phyloP scores from a whole-genome alignment of 2,329 filamentous ascomycete species.

The Teratosphaeria viscida region DNA sequence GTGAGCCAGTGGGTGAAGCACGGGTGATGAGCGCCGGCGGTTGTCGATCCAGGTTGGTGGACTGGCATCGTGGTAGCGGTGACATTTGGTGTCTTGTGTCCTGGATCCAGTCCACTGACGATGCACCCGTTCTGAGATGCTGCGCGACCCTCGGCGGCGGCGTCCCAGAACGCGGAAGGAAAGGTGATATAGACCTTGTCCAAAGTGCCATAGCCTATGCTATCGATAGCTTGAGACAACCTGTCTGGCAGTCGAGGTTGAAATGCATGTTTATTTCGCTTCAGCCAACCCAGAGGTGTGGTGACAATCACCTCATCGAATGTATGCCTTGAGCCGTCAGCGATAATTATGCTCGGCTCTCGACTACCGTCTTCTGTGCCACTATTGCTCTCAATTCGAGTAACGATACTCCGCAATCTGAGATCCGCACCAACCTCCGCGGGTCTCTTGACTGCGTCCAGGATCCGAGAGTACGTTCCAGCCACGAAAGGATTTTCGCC shows the following conservation, averaged over 20 bases:
- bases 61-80: conserved; percentile 28
- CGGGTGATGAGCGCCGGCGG: conserved; percentile 25
- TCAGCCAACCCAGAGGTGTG: conserved; percentile 57
- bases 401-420: conserved; percentile 38
- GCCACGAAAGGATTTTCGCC: conserved; percentile 56
- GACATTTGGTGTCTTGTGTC: conserved; percentile 24
- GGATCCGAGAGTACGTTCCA: conserved; percentile 49
- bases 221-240: conserved; percentile 50
- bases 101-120: conserved; percentile 1
- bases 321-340: conserved; percentile 34
- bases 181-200: conserved; percentile 62
- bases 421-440: conserved; percentile 47
- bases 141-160: conserved; percentile 9
- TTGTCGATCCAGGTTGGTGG: conserved; percentile 15
- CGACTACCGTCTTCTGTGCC: conserved; percentile 1
- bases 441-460: conserved; percentile 49
- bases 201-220: conserved; percentile 58
- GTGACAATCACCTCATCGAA: conserved; percentile 64
- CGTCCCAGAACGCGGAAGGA: conserved; percentile 61
- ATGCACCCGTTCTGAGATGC: background rate
- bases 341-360: conserved; percentile 41
- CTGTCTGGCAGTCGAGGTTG: conserved; percentile 48
- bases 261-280: conserved; percentile 48
- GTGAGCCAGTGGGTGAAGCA: conserved; percentile 69
- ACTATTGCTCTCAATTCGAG: conserved; percentile 25